Percentiles rank a stretch among this genome's conserved stretches.
phyloP scores from a whole-genome alignment of 177 flowering plant species.

The Vitis hybrid region DNA sequence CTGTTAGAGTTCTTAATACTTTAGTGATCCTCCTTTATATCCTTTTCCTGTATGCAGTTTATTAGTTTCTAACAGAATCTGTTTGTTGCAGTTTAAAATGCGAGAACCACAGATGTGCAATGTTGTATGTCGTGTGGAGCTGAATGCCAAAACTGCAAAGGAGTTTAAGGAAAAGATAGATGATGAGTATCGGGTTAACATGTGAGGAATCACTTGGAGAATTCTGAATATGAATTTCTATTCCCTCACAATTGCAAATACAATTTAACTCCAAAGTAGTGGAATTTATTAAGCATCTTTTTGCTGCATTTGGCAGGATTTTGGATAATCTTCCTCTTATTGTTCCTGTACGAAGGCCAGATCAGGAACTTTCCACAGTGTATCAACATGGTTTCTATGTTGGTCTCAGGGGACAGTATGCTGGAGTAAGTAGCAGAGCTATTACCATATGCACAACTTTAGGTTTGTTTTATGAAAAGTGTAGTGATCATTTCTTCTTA shows the following conservation, averaged over 20 bases:
- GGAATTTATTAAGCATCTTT: neutral
- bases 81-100: conserved; percentile 73
- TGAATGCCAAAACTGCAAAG: conserved; percentile 70
- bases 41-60: neutral
- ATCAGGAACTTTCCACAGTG: conserved; percentile 50
- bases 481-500: neutral
- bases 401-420: conserved; percentile 72
- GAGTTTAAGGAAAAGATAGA: conserved; percentile 84
- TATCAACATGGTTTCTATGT: conserved; percentile 81
- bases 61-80: conserved; percentile 15
- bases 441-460: neutral
- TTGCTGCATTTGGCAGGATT: conserved; percentile 51
- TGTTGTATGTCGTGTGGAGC: conserved; percentile 46
- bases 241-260: neutral
- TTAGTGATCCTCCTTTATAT: neutral
- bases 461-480: neutral
- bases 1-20: conserved; percentile 19
- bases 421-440: conserved; percentile 37
- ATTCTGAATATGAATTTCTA: neutral
- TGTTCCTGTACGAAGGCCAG: conserved; percentile 62
- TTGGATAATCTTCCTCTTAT: conserved; percentile 91
- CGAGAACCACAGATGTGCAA: conserved; percentile 79
- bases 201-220: conserved; percentile 33
- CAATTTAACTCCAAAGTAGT: neutral
- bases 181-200: conserved; percentile 89